Evolutionary conservation across 345 rosid species (phyloP).

Genomic region (Eucalyptus leucophloia): DNA sequence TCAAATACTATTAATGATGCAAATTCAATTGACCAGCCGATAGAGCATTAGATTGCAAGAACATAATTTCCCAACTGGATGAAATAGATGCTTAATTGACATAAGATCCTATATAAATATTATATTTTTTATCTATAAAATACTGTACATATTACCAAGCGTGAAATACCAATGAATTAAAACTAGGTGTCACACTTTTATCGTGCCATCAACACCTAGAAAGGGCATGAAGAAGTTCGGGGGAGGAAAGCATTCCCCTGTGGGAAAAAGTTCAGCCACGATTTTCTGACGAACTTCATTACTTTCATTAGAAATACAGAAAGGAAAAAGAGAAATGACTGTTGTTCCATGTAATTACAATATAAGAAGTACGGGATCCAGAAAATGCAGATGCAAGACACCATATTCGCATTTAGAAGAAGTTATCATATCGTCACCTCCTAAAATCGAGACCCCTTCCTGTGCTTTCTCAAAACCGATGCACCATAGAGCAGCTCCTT

Average conservation of each 20-base stretch:
- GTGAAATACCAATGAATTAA: neutral
- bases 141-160: neutral
- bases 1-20: neutral
- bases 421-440: constrained; percentile 33
- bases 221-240: neutral
- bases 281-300: neutral
- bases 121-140: neutral
- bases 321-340: neutral
- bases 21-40: neutral
- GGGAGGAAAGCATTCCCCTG: neutral
- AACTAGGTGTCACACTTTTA: neutral
- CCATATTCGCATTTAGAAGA: neutral
- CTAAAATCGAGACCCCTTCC: constrained; percentile 61
- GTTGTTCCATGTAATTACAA: neutral
- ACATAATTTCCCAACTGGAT: neutral
- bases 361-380: neutral
- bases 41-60: neutral
- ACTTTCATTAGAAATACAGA: neutral
- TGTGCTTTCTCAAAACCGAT: constrained; percentile 61
- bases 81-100: neutral
- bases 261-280: neutral
- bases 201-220: neutral
- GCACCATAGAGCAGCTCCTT: constrained; percentile 82
- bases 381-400: neutral
- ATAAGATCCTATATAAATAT: neutral